phyloP scores from a whole-genome alignment of 768 basidiomycete genomes.

The Leucosporidium scottii region DNA sequence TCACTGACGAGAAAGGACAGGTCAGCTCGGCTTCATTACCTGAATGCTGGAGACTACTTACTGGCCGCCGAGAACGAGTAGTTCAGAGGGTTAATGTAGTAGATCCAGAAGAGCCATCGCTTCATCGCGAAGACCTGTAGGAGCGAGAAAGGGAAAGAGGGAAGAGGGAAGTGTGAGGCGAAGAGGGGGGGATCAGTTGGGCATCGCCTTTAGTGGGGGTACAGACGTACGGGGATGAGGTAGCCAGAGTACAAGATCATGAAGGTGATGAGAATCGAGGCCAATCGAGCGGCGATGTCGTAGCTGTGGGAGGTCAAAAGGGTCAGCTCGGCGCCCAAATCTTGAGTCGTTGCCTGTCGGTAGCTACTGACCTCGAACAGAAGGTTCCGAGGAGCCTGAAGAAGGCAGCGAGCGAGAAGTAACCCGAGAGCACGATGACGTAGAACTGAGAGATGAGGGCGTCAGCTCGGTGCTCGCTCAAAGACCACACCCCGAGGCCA shows the following conservation, averaged over 20 bases:
- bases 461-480: too few species aligned
- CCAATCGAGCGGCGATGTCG: conserved; percentile 4
- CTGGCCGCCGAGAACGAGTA: conserved; percentile 28
- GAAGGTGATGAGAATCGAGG: background rate
- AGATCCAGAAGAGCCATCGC: conserved; percentile 27
- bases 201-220: too few species aligned
- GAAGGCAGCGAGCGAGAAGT: conserved; percentile 29
- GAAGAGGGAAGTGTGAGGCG: too few species aligned
- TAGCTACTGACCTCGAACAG: too few species aligned
- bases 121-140: conserved; percentile 8
- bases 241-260: conserved; percentile 20
- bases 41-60: background rate
- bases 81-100: conserved; percentile 20
- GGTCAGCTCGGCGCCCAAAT: too few species aligned
- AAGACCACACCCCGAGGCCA: too few species aligned
- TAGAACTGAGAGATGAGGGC: conserved; percentile 12
- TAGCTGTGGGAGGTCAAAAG: background rate
- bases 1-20: background rate
- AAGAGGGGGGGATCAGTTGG: background rate
- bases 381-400: conserved; percentile 29
- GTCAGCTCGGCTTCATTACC: background rate
- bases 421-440: conserved; percentile 29
- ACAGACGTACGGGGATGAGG: conserved; percentile 15
- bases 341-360: too few species aligned
- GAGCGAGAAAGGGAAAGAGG: too few species aligned